Evolutionary conservation across 2,329 filamentous ascomycete species (phyloP), one percentile per base, ranked within the genome.

Genomic region (Ramichloridium luteum): DNA sequence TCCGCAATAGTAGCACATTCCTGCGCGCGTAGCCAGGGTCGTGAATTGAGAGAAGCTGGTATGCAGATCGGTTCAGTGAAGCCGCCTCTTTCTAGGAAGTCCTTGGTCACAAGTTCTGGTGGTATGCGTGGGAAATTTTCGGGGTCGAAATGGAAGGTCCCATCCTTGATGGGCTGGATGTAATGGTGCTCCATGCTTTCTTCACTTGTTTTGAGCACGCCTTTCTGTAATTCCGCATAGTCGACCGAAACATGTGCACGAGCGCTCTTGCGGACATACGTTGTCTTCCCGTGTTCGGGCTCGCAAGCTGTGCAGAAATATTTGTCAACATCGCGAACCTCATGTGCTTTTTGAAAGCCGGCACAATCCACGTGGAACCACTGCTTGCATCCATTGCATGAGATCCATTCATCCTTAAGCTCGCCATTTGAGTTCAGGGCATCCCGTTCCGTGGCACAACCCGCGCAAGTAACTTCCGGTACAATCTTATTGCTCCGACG

Each of bases 281-380:
- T 80, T 14, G 74, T 79, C 44, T 68, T 65, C 13, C 75, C 75
- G 53, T 73, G 66, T 9, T 61, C 56, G 13, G 70, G 65, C 39
- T 72, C 70, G 50, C 75, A 80, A 32, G 56, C 53, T 31, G 58
- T 57, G 51, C 75, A 80, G 47, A 76, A 74, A 48, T 71, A 80
- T 50, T 78, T 79, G 57, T 79, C 75, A 27, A 80, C 71, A 32
- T 70, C 71, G 34, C 72, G 67, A 18, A 77, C 68, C 48, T 78
- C 73, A 15, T 68, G 62, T 41, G 73, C 71, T 44, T 65, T 75
- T 49, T 70, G 72, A 53, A 79, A 76, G 3, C 72, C 74, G 30
- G 74, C 74, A 49, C 75, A 80, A 32, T 72, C 66, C 37, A 73
- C 73, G 54, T 80, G 75, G 47, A 73, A 77, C 75, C 75, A 80